Evolutionary conservation across 192 early-diverging fungal genomes (phyloP), one percentile per base, ranked within the genome.

Genomic region (Backusella tuberculispora): DNA sequence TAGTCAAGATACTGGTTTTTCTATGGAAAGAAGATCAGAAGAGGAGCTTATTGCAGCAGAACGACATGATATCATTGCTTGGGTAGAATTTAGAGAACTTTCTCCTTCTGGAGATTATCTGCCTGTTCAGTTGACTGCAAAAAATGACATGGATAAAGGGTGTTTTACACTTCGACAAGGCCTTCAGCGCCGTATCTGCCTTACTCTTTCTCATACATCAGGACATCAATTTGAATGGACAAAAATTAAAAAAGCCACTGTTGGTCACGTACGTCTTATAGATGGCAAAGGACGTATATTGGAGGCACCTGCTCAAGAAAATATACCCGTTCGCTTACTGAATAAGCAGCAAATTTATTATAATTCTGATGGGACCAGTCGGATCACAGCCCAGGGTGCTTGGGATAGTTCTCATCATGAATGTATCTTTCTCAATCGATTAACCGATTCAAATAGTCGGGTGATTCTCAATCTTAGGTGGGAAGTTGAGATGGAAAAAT

Each of bases 331-430:
- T 38, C 82, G 78, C 9, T 73, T 90, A 21, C 48, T 85, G 7
- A 73, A 87, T 43, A 78, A 82, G 6, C 87, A 87, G 71, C 14
- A 21, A 17, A 81, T 85, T 6, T 71, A 80, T 10, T 84, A 86
- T 29, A 83, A 87, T 2, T 75, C 72, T 0, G 88, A 92, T 70
- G 92, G 92, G 19, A 90, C 91, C 2, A 87, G 89, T 70, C 86
- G 87, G 17, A 69, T 92, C 0, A 60, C 75, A n/a, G 83, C 84
- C 4, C 81, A 84, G 0, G 88, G 88, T 19, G 82, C 91, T 6
- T 95, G 93, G 93, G 93, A 95, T 71, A 92, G 91, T 29, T 92
- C 92, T 0, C 83, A 93, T 7, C 89, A 92, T 53, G 92, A 88
- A 14, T 90, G 88, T 0, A 73, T 89, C 0, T 84, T 91, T 66